Conservation (phyloP, 2,329 filamentous ascomycete genomes). For the Cladobotryum mycophilum region DNA sequence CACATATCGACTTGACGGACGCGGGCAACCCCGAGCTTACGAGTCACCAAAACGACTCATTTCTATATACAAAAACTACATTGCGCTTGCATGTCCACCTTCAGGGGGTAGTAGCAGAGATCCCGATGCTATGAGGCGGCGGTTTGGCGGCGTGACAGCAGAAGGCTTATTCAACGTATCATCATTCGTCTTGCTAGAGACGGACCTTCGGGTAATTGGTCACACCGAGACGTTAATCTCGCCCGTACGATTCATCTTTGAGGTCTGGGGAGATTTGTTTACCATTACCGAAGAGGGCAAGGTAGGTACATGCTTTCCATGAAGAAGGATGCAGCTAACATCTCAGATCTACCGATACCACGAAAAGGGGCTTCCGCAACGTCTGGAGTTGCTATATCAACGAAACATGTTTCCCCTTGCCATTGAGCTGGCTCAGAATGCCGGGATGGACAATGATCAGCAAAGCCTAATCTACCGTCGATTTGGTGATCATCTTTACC, state of each 20-base stretch:
- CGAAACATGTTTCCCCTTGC: constrained; percentile 87
- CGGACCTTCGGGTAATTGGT: constrained; percentile 81
- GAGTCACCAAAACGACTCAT: constrained; percentile 85
- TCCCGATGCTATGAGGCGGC: constrained; percentile 57
- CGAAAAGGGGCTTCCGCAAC: constrained; percentile 84
- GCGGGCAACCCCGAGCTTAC: constrained; percentile 83
- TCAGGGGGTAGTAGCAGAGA: constrained; percentile 45
- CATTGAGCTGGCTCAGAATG: constrained; percentile 87
- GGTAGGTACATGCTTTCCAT: constrained; percentile 39
- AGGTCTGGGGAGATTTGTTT: constrained; percentile 87
- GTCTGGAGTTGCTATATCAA: constrained; percentile 88
- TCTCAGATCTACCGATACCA: constrained; percentile 74
- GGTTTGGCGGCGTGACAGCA: constrained; percentile 62
- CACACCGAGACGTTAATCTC: constrained; percentile 82
- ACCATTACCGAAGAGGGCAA: constrained; percentile 90
- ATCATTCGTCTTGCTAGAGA: constrained; percentile 86
- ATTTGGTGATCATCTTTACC: constrained; percentile 91
- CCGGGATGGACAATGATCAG: constrained; percentile 70
- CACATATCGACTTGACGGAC: constrained; percentile 78
- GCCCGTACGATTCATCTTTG: constrained; percentile 72
- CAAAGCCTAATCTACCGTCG: constrained; percentile 89
- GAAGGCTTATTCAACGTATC: constrained; percentile 81
- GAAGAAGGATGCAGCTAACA: background rate
- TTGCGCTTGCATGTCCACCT: constrained; percentile 78
- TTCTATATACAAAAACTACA: constrained; percentile 74